Base-by-base conservation (phyloP, 176 grass and related monocot species). In the Dendrocalamus sinicus region DNA sequence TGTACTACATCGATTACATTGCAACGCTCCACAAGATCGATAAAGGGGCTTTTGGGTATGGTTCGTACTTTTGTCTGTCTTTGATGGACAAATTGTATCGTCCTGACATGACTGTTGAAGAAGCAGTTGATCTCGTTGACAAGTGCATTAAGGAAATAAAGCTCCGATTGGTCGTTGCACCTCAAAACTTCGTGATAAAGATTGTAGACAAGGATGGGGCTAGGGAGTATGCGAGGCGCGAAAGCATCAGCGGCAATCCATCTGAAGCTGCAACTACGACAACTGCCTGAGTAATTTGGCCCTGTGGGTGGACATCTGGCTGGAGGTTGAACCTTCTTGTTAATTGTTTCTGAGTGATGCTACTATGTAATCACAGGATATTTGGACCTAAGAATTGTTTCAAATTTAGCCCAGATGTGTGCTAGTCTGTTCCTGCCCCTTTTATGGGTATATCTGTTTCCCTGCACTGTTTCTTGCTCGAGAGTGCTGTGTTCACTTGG, bases 1-100 rank as follows among this genome's bases (percentile, higher is more conserved):
- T 99, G 77, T 96, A 94, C 77, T 96, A 99, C 76, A 96, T 99
- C 0, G 96, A 96, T 79, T 99, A 96, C 79, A 99, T 96, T 26
- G 90, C 91, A 11, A 99, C 96, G 1, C 23, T 99, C 3, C 96
- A 99, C 86, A 99, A 99, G 63, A 91, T 99, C 30, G 96, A 96
- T 23, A 99, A 99, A 16, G 96, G 96, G 0, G 96, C 90, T 65
- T 99, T 99, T 39, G 96, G 96, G 8, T 99, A 92, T 0, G 96
- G 86, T 7, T 96, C 90, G 0, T 96, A 95, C 45, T 99, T 99
- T 61, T 86, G 87, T 43, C 77, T 96, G 37, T 89, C 96, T 0
- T 82, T 99, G 84, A 99, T 99, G 96, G 93, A 96, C 79, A 87
- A 94, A 15, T 26, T 89, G 41, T 99, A 96, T 80, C 93, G 12